phyloP scores from a whole-genome alignment of 345 rosid species.

The Ricinus communis region DNA sequence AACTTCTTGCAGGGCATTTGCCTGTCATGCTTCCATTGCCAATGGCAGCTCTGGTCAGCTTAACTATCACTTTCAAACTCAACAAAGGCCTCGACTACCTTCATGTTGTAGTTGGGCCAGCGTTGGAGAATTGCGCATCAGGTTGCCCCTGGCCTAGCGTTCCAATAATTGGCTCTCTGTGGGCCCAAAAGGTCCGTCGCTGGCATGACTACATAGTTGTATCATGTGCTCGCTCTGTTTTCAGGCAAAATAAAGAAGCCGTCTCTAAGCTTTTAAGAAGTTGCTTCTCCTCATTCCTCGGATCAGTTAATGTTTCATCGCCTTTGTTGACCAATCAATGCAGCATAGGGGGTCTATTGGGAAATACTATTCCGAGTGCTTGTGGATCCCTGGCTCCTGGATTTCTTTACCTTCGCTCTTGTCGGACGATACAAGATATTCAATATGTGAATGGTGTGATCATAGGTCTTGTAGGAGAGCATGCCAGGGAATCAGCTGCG shows the following conservation, averaged over 20 bases:
- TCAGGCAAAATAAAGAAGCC: conserved; percentile 53
- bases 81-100: conserved; percentile 46
- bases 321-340: conserved; percentile 34
- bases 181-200: conserved; percentile 67
- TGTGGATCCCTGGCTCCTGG: conserved; percentile 50
- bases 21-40: conserved; percentile 58
- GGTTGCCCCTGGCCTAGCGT: conserved; percentile 55
- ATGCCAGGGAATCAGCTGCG: conserved; percentile 40
- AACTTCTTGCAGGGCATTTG: conserved; percentile 31
- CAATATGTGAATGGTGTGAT: conserved; percentile 40
- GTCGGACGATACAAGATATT: conserved; percentile 42
- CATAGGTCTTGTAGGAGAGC: conserved; percentile 49
- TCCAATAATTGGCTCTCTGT: conserved; percentile 54
- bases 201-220: conserved; percentile 65
- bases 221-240: conserved; percentile 51
- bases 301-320: conserved; percentile 29
- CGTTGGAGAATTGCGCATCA: conserved; percentile 56
- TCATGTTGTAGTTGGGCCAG: conserved; percentile 62
- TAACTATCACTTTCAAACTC: conserved; percentile 71
- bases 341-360: conserved; percentile 48
- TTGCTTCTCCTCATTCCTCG: conserved; percentile 60
- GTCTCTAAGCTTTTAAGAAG: conserved; percentile 54
- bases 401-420: conserved; percentile 56
- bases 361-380: conserved; percentile 33
- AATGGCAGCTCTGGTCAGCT: conserved; percentile 66